A percentile compares a stretch with the other conserved stretches of the same genome.
Evolutionary conservation across 2,329 filamentous ascomycete genomes (phyloP).

Genomic region (Neodidymelliopsis sp.): DNA sequence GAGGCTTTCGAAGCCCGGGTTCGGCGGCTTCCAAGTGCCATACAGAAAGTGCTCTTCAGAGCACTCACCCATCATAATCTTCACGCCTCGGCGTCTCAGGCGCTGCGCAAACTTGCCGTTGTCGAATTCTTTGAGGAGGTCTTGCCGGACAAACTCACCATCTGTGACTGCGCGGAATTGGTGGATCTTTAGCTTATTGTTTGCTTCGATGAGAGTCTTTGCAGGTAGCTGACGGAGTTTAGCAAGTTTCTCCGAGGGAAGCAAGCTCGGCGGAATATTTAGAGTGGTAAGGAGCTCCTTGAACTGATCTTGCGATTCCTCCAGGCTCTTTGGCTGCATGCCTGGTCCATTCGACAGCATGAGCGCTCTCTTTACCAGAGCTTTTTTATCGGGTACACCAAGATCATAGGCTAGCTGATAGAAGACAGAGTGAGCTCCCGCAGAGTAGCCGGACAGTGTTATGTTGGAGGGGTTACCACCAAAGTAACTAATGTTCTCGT

Average conservation of each 20-base stretch:
- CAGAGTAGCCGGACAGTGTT: constrained; percentile 64
- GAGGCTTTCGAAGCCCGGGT: constrained; percentile 51
- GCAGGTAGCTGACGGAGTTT: constrained; percentile 53
- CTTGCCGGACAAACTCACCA: constrained; percentile 54
- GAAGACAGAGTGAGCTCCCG: constrained; percentile 64
- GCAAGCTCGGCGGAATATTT: constrained; percentile 52
- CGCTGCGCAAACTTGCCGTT: constrained; percentile 56
- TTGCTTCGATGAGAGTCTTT: constrained; percentile 53
- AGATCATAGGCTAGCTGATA: constrained; percentile 66
- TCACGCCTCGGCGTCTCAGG: constrained; percentile 56
- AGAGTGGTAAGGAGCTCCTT: constrained; percentile 57
- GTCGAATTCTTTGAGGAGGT: constrained; percentile 57
- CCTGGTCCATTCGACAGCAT: constrained; percentile 64
- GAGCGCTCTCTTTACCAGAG: constrained; percentile 59
- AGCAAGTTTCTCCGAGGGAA: constrained; percentile 55
- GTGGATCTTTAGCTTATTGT: constrained; percentile 54
- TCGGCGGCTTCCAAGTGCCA: constrained; percentile 58
- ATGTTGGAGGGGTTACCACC: constrained; percentile 60
- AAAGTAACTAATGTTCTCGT: constrained; percentile 60
- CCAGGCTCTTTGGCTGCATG: constrained; percentile 59
- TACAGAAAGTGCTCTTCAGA: constrained; percentile 63
- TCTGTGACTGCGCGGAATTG: constrained; percentile 64
- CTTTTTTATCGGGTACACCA: constrained; percentile 54
- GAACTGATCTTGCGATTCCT: constrained; percentile 60
- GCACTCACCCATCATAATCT: constrained; percentile 63